Conservation (phyloP, 2,329 filamentous ascomycete species). For the Bertia moriformis region DNA sequence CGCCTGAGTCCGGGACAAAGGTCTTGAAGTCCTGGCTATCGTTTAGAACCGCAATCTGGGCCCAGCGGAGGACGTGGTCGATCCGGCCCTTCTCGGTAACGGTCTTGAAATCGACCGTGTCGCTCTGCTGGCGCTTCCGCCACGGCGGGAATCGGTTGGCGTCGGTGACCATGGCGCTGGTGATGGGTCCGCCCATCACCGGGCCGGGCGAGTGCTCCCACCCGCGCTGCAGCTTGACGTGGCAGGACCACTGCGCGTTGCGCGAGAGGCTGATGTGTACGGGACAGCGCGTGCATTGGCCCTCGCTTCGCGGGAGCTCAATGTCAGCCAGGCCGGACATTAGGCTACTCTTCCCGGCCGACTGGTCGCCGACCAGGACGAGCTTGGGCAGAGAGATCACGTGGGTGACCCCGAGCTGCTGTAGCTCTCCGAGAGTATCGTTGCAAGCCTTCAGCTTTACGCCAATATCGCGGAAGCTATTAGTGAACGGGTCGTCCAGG, state of each 20-base stretch:
- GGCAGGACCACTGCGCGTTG: slow-evolving; percentile 51
- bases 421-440: slow-evolving; percentile 51
- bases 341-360: slow-evolving; percentile 63
- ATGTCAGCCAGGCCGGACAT: slow-evolving; percentile 52
- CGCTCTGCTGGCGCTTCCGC: slow-evolving; percentile 29
- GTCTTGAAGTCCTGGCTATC: slow-evolving; percentile 35
- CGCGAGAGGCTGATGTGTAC: slow-evolving; percentile 61
- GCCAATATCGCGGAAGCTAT: slow-evolving; percentile 37
- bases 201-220: slow-evolving; percentile 36
- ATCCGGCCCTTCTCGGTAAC: slow-evolving; percentile 48
- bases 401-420: slow-evolving; percentile 59
- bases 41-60: slow-evolving; percentile 65
- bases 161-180: slow-evolving; percentile 28
- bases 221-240: slow-evolving; percentile 49
- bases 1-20: slow-evolving; percentile 35
- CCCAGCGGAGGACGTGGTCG: slow-evolving; percentile 54
- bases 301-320: slow-evolving; percentile 53
- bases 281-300: slow-evolving; percentile 68
- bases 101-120: slow-evolving; percentile 44
- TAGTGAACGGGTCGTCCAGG: slow-evolving; percentile 10
- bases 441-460: slow-evolving; percentile 51
- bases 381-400: slow-evolving; percentile 62
- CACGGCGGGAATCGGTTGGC: slow-evolving; percentile 51
- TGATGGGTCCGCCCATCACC: slow-evolving; percentile 19
- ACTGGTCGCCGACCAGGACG: slow-evolving; percentile 74